Evolutionary conservation across 176 grass and related monocot species (phyloP).

Genomic region (Carex pumila): DNA sequence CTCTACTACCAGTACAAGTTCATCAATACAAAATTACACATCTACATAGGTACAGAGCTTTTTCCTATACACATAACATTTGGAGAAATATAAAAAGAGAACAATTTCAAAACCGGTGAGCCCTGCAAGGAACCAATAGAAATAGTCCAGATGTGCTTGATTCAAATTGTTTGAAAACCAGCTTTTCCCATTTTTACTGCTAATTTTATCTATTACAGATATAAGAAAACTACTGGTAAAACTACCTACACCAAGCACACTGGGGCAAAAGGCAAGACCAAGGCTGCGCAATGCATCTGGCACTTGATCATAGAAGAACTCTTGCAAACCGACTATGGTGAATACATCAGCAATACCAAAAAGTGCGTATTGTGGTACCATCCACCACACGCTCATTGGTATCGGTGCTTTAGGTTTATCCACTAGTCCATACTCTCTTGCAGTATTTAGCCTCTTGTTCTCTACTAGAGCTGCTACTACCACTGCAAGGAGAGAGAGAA

Average conservation of each 20-base stretch:
- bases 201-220: neutral
- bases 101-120: constrained; percentile 29
- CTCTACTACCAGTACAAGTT: neutral
- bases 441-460: constrained; percentile 32
- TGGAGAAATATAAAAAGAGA: constrained; percentile 33
- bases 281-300: constrained; percentile 44
- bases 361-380: constrained; percentile 72
- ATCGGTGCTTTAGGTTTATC: constrained; percentile 28
- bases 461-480: constrained; percentile 53
- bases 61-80: constrained; percentile 27
- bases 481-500: constrained; percentile 36
- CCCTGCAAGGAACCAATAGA: constrained; percentile 54
- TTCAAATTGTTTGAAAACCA: too few species aligned
- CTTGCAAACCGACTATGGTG: constrained; percentile 68
- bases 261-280: constrained; percentile 53
- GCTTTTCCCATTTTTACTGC: too few species aligned
- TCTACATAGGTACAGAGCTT: neutral
- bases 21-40: constrained; percentile 23
- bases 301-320: constrained; percentile 96
- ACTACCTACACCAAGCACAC: constrained; percentile 42
- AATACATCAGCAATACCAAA: constrained; percentile 69
- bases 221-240: constrained; percentile 49
- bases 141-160: constrained; percentile 54
- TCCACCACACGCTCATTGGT: constrained; percentile 92
- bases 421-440: constrained; percentile 28